These are phyloP conservation scores for Ogataea sp. DNA, from an alignment of 805 yeast genomes.

Conservation along the genomic window DNA sequence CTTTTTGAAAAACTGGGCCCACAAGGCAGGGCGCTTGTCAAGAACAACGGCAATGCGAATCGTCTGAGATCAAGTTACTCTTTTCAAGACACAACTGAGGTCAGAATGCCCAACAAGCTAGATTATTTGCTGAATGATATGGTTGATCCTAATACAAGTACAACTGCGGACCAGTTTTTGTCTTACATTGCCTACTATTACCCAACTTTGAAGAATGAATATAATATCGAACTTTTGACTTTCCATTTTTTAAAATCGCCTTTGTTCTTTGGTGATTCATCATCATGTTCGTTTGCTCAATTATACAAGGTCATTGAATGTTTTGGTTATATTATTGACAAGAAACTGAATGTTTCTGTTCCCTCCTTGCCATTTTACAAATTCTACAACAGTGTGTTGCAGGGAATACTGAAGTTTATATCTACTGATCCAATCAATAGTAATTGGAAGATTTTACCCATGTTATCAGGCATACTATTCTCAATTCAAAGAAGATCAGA, in stretches of 20 bases:
- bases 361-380: slow-evolving; percentile 39
- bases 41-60: not conserved
- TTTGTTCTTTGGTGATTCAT: slow-evolving; percentile 20
- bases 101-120: slow-evolving; percentile 28
- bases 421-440: slow-evolving; percentile 10
- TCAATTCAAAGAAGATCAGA: slow-evolving; percentile 21
- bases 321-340: slow-evolving; percentile 35
- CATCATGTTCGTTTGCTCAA: slow-evolving; percentile 20
- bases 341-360: slow-evolving; percentile 36
- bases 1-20: slow-evolving; percentile 11
- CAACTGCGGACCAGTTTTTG: slow-evolving; percentile 21
- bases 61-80: not conserved
- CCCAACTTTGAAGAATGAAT: slow-evolving; percentile 39
- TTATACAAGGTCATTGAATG: slow-evolving; percentile 37
- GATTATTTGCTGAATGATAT: slow-evolving; percentile 40
- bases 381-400: slow-evolving; percentile 31
- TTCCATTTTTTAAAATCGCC: slow-evolving; percentile 38
- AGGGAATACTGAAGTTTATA: slow-evolving; percentile 26
- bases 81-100: not conserved
- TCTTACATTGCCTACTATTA: slow-evolving; percentile 44
- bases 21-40: slow-evolving; percentile 15
- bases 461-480: slow-evolving; percentile 36
- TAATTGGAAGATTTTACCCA: slow-evolving; percentile 40
- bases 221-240: slow-evolving; percentile 36
- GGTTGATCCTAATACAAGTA: slow-evolving; percentile 25